A percentile compares a stretch with the other conserved stretches of the same genome.
Conservation (phyloP, 2,329 filamentous ascomycete species). For the Verticillium nubilum region DNA sequence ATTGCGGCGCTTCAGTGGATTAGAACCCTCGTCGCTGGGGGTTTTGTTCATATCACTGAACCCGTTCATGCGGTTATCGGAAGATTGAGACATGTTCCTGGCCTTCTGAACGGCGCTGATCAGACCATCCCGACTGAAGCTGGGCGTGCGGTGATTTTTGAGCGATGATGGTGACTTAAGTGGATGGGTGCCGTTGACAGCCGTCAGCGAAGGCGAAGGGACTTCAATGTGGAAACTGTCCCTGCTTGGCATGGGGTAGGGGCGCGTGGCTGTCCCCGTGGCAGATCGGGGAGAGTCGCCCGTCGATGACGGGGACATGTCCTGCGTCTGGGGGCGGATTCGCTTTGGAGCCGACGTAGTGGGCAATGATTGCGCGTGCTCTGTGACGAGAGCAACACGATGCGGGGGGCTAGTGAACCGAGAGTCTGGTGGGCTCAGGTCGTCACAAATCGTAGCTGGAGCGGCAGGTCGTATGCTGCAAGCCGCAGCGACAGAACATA, state of each 20-base stretch:
- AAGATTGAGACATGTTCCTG: constrained; percentile 50
- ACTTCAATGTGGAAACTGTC: constrained; percentile 45
- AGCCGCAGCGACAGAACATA: not conserved
- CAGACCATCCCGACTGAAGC: constrained; percentile 50
- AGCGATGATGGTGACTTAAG: constrained; percentile 47
- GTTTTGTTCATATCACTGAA: constrained; percentile 30
- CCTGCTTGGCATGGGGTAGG: constrained; percentile 39
- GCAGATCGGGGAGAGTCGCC: constrained; percentile 45
- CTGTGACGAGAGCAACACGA: constrained; percentile 2
- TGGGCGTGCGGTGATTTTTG: constrained; percentile 41
- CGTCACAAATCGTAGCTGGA: not conserved
- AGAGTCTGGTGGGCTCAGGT: not conserved
- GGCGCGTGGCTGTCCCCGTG: constrained; percentile 30
- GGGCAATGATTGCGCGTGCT: constrained; percentile 8
- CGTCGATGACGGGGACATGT: constrained; percentile 49
- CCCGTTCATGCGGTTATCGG: constrained; percentile 40
- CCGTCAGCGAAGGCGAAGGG: constrained; percentile 35
- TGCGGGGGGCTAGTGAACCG: not conserved
- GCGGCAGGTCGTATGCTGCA: not conserved
- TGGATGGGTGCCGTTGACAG: constrained; percentile 32
- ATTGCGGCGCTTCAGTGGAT: constrained; percentile 56
- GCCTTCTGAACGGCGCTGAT: constrained; percentile 47
- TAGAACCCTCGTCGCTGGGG: constrained; percentile 45
- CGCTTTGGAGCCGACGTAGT: constrained; percentile 15
- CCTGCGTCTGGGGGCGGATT: constrained; percentile 19